Evolutionary conservation across 768 basidiomycete genomes (phyloP).

Genomic region (Gyrodon lividus): DNA sequence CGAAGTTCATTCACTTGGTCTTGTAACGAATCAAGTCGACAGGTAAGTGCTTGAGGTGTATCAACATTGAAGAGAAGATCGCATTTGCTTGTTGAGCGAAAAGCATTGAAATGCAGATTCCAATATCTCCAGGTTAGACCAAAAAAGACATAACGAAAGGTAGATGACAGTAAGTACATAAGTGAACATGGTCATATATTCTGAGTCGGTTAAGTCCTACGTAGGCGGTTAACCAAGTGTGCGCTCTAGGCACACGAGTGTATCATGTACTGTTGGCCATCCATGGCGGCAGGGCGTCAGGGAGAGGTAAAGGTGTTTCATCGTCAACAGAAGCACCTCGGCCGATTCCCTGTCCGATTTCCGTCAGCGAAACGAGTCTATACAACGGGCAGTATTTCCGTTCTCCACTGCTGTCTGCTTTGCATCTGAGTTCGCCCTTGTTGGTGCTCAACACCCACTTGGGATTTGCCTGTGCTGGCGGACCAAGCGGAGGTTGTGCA

Average conservation of each 20-base stretch:
- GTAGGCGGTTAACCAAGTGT: too few species aligned
- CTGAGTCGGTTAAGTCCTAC: too few species aligned
- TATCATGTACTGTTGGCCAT: not conserved
- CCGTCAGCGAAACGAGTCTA: conserved; percentile 29
- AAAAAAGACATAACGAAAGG: too few species aligned
- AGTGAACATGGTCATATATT: too few species aligned
- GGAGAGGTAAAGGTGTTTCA: conserved; percentile 1
- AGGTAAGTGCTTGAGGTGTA: too few species aligned
- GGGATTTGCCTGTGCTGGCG: conserved; percentile 7
- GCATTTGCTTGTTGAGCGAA: too few species aligned
- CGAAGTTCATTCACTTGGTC: too few species aligned
- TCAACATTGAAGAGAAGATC: too few species aligned
- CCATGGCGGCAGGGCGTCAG: conserved; percentile 15
- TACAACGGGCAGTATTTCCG: conserved; percentile 30
- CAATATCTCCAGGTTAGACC: too few species aligned
- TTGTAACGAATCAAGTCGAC: too few species aligned
- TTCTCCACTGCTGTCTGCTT: conserved; percentile 20
- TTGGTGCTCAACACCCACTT: conserved; percentile 25
- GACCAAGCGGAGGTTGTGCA: conserved; percentile 18
- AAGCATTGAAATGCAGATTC: too few species aligned
- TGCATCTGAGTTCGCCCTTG: conserved; percentile 28
- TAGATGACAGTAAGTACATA: too few species aligned
- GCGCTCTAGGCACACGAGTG: not conserved
- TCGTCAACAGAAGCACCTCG: conserved; percentile 16
- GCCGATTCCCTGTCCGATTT: conserved; percentile 16